A percentile compares a stretch with the other conserved stretches of the same genome.
These are phyloP conservation scores for Candida ipomoeae DNA, from an alignment of 805 yeast genomes.

Conservation along the genomic window DNA sequence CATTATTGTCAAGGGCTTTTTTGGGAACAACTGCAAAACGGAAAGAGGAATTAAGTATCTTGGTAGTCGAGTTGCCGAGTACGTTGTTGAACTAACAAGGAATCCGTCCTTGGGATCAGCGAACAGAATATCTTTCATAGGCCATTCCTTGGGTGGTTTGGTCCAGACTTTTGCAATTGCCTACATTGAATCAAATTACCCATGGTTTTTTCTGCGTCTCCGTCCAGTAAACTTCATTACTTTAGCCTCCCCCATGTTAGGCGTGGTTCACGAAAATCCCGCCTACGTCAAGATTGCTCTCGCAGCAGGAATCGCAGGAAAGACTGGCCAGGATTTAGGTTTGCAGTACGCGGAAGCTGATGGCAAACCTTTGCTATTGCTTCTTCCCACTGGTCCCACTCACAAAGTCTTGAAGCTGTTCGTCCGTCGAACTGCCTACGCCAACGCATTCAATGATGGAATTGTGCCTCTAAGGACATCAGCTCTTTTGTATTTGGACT, in stretches of 20 bases:
- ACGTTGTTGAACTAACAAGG: constrained; percentile 53
- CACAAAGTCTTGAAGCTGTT: constrained; percentile 60
- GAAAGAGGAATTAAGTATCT: constrained; percentile 82
- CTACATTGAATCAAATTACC: constrained; percentile 62
- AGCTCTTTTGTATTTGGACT: constrained; percentile 79
- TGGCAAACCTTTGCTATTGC: constrained; percentile 62
- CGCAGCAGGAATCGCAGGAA: constrained; percentile 86
- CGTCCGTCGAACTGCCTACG: constrained; percentile 73
- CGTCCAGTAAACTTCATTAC: constrained; percentile 77
- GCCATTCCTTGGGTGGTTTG: constrained; percentile 92
- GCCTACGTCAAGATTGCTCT: constrained; percentile 77
- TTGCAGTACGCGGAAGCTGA: constrained; percentile 45
- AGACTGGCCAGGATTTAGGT: constrained; percentile 87
- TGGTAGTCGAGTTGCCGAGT: constrained; percentile 78
- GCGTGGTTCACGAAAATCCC: constrained; percentile 86
- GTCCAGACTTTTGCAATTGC: constrained; percentile 90
- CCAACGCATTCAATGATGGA: constrained; percentile 89
- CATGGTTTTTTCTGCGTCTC: constrained; percentile 61
- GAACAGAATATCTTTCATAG: constrained; percentile 73
- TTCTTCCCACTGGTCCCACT: constrained; percentile 74
- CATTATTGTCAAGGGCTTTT: constrained; percentile 75
- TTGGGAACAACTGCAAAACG: constrained; percentile 82
- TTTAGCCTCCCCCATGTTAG: constrained; percentile 84
- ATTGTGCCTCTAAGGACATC: constrained; percentile 93
- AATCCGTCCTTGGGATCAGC: constrained; percentile 41